phyloP scores from a whole-genome alignment of 345 rosid genomes.

The Ceriops zippeliana region DNA sequence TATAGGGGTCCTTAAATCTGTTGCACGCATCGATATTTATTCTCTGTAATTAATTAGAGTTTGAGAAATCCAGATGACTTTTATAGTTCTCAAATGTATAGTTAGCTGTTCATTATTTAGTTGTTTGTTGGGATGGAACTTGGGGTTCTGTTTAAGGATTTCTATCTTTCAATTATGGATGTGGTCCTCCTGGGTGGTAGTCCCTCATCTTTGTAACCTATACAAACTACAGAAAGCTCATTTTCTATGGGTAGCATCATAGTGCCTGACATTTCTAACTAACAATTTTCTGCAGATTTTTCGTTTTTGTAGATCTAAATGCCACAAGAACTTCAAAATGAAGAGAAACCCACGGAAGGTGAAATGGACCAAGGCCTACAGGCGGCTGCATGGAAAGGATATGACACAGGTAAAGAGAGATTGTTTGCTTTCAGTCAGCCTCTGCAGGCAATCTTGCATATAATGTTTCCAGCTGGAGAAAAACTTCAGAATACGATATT shows the following conservation, averaged over 20 bases:
- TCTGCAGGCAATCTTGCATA: background rate
- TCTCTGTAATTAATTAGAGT: too few relatives aligned
- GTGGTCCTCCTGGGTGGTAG: background rate
- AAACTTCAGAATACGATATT: background rate
- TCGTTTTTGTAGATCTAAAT: slow-evolving; percentile 82
- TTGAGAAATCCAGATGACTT: too few relatives aligned
- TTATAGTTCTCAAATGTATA: too few relatives aligned
- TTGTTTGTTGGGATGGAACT: background rate
- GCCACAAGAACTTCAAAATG: slow-evolving; percentile 96
- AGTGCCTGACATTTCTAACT: background rate
- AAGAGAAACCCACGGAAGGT: slow-evolving; percentile 97
- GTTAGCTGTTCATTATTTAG: too few relatives aligned
- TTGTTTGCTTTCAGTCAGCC: background rate
- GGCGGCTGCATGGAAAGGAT: slow-evolving; percentile 80
- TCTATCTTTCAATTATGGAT: too few relatives aligned
- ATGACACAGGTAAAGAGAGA: slow-evolving; percentile 69
- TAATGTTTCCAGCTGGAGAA: background rate
- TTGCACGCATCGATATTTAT: too few relatives aligned
- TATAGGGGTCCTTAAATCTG: too few relatives aligned
- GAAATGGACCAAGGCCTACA: slow-evolving; percentile 92
- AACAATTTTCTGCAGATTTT: slow-evolving; percentile 51
- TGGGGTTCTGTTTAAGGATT: background rate
- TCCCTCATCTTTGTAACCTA: background rate
- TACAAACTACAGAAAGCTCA: background rate
- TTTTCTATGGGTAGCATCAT: background rate